A percentile compares a stretch with the other conserved stretches of the same genome.
phyloP scores from a whole-genome alignment of 164 flowering plant genomes.

The Berberis vulgaris region DNA sequence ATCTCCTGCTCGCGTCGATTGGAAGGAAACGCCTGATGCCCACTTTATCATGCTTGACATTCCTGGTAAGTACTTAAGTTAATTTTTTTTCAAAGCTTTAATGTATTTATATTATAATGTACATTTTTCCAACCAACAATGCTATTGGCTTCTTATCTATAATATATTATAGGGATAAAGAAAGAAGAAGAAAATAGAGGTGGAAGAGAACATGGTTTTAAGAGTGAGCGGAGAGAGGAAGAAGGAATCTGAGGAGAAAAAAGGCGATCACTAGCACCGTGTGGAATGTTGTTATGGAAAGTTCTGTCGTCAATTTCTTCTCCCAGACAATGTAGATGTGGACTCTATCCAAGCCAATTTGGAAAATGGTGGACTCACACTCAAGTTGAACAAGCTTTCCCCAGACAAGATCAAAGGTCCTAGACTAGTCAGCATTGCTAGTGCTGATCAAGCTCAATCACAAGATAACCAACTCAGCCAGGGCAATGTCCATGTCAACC shows the following conservation, averaged over 20 bases:
- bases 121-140: no score
- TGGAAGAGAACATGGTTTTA: conserved; percentile 1
- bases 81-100: no score
- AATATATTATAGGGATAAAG: conserved; percentile 18
- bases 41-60: conserved; percentile 36
- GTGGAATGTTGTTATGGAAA: conserved; percentile 30
- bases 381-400: no score
- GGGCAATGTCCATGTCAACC: no score
- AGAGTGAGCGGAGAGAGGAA: conserved; percentile 10
- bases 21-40: conserved; percentile 42
- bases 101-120: no score
- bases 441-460: no score
- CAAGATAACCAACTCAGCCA: no score
- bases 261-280: conserved; percentile 7
- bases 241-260: conserved; percentile 7
- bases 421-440: no score
- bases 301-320: conserved; percentile 35
- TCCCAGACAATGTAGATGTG: conserved; percentile 38
- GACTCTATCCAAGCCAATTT: conserved; percentile 31
- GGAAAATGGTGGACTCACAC: conserved; percentile 39
- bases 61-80: no score
- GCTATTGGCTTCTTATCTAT: no score
- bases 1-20: conserved; percentile 33
- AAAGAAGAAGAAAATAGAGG: no score
- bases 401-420: no score